Evolutionary conservation across 176 grass and related monocot species (phyloP), one percentile per base, ranked within the genome.

Genomic region (Carex myosuroides): DNA sequence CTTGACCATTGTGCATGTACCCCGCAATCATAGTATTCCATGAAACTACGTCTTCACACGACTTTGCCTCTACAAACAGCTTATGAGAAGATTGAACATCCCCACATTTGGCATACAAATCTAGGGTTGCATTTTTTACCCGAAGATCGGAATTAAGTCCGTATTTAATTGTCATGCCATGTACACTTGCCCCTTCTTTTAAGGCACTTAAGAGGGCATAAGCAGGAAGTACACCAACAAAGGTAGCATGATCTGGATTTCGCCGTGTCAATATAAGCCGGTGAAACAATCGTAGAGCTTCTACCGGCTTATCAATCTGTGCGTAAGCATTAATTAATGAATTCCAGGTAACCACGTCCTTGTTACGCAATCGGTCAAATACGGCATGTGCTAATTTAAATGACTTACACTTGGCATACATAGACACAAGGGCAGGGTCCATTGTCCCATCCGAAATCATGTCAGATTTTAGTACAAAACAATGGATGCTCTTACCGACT

Each of bases 401-500:
- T 73, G 89, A 92, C 88, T 87, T 90, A 87, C 92, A 94, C 24
- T 94, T 94, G 0, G 80, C 89, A 82, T 97, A 97, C 92, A 97
- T 92, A 71, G 93, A 88, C 70, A 97, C 87, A 24, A 94, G 87
- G 0, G 94, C 92, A 63, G 94, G 91, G 20, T 85, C 84, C 13
- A 97, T 79, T 11, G 86, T 87, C 42, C 88, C 87, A 90, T 91
- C 88, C 70, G 84, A 87, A 21, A 86, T 87, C 3, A 91, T 79
- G 1, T 92, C 79, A 66, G 88, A 87, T 81, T 92, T 87, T 55
- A 93, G 1, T 5, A 84, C 84, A 33, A 92, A 84, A 80, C 88
- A 74, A 77, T 97, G 90, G n/a, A 97, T 83, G 89, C 89, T 92
- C 81, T 92, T 97, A 56, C 94, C 92, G 3, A 97, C 0, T 54